Conservation (phyloP, 345 rosid species). For the thale cress (Arabidopsis thaliana) region DNA sequence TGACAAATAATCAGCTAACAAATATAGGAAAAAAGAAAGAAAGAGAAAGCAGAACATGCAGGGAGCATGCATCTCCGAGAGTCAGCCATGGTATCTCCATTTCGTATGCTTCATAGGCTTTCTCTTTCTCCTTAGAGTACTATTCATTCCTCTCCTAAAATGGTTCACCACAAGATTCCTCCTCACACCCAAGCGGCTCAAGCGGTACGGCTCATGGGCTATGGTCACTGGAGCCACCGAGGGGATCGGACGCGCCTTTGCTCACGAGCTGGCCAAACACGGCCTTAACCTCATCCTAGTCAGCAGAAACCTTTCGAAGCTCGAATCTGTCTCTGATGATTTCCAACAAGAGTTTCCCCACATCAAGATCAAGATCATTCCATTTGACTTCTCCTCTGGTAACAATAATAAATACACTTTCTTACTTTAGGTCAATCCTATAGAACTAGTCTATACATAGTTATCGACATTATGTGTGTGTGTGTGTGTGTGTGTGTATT, state of each 20-base stretch:
- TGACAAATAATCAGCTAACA: constrained; percentile 24
- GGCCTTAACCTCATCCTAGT: constrained; percentile 78
- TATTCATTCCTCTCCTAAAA: constrained; percentile 48
- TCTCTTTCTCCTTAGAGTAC: constrained; percentile 48
- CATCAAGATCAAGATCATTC: constrained; percentile 52
- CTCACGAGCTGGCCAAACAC: constrained; percentile 58
- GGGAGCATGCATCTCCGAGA: constrained; percentile 11
- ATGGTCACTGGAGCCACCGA: constrained; percentile 85
- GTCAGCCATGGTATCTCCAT: constrained; percentile 46
- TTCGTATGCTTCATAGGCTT: constrained; percentile 62
- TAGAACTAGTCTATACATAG: not conserved
- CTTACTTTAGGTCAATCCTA: constrained; percentile 21
- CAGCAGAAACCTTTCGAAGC: constrained; percentile 62
- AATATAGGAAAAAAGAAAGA: not conserved
- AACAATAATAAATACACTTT: constrained; percentile 22
- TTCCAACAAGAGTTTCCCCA: constrained; percentile 49
- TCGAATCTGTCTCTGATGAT: constrained; percentile 50
- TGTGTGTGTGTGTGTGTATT: not conserved
- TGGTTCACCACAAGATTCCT: constrained; percentile 56
- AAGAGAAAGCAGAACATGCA: constrained; percentile 40
- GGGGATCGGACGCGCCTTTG: constrained; percentile 87
- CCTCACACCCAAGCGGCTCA: constrained; percentile 57
- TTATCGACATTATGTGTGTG: not conserved
- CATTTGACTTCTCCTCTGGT: constrained; percentile 58
- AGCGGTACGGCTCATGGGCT: constrained; percentile 85